Base-by-base conservation (phyloP, 805 yeast species). In the Myxozyma mucilagina region DNA sequence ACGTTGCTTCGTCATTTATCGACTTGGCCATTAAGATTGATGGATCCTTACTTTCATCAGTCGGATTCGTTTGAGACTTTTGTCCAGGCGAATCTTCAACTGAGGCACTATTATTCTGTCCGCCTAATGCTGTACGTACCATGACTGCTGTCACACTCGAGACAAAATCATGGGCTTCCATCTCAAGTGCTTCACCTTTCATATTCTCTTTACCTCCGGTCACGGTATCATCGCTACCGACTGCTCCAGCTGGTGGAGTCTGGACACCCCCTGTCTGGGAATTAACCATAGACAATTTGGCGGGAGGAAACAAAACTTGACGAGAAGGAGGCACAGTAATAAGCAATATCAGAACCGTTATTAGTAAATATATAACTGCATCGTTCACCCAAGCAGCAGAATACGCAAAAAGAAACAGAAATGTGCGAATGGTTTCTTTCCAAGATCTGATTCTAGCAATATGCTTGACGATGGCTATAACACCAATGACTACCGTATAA, bases 101-200 rank as follows among this genome's bases (percentile, higher is more conserved):
- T 8, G 48, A 1, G 29, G 31, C 11, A 13, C 43, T 47, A 18
- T 47, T 47, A n/a, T 55, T 47, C 41, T 38, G 53, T 35, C 55
- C n/a, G 13, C 57, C 57, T 14, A 43, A 36, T 13, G 61, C 61
- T 24, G 45, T 51, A 39, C 60, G 48, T 8, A 58, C 36, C 5
- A 42, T 35, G 8, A 58, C 55, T 16, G 61, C 47, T 8, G 58
- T 48, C 3, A 58, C 34, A 14, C 53, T 45, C 10, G 54, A 47
- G 16, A 58, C 61, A 31, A 58, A 58, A 43, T 48, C 39, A 47
- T 47, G 53, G 3, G 61, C 61, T 35, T 58, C 61, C 47, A 35
- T 35, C 48, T 58, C 61, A 3, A 41, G 44, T n/a, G 61, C 61
- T 41, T 58, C 58, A 16, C 61, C 61, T 32, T 45, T 53, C 45